These are phyloP conservation scores for Tritrichomonas musculus DNA, from an alignment of 208 protist species.

Conservation along the genomic window DNA sequence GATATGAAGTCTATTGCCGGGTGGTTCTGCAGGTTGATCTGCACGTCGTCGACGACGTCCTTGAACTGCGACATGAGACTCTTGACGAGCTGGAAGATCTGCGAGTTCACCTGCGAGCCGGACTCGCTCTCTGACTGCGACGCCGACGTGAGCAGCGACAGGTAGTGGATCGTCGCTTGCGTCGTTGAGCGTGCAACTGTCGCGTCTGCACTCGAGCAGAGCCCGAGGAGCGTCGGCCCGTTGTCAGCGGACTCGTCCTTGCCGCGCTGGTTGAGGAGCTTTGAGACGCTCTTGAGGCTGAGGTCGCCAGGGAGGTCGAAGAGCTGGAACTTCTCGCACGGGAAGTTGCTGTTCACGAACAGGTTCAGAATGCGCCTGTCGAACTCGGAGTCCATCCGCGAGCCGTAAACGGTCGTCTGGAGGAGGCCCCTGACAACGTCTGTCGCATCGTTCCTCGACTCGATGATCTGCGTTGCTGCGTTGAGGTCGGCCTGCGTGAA, in stretches of 20 bases:
- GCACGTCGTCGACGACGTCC: background rate
- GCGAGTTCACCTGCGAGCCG: no score
- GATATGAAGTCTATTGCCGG: background rate
- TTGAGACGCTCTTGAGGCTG: background rate
- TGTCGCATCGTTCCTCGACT: background rate
- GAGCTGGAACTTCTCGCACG: background rate
- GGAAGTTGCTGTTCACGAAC: background rate
- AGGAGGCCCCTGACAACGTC: background rate
- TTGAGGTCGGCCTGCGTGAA: constrained; percentile 81
- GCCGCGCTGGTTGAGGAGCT: background rate
- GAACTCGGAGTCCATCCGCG: background rate
- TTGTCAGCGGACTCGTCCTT: background rate
- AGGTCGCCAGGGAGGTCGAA: background rate
- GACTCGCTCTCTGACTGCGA: background rate
- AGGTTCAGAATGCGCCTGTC: background rate
- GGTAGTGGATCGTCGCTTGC: background rate
- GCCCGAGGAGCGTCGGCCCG: background rate
- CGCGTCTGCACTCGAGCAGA: background rate
- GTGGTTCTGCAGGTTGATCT: background rate
- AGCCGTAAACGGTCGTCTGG: background rate
- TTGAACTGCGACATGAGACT: background rate
- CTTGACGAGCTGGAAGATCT: background rate
- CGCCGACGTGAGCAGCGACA: background rate
- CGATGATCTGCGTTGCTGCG: constrained; percentile 50
- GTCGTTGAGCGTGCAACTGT: background rate